Percentiles rank a stretch among this genome's conserved stretches.
These are phyloP conservation scores for Apiospora malaysiana DNA, from an alignment of 2,329 filamentous ascomycete genomes.

Conservation along the genomic window DNA sequence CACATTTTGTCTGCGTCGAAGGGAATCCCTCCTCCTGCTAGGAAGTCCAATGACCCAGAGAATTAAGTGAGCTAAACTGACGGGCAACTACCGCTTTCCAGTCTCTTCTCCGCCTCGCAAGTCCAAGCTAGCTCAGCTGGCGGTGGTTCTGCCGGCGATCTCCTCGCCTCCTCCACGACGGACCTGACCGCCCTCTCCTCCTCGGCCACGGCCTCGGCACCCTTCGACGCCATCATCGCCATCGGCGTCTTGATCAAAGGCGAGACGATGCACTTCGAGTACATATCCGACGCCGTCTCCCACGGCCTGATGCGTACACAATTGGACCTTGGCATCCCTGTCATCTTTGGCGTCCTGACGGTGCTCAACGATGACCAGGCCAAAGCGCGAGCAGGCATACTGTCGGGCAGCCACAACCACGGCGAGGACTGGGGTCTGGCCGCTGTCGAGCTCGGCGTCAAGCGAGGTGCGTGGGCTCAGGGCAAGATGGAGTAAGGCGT, in stretches of 20 bases:
- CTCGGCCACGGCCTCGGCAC: slow-evolving; percentile 52
- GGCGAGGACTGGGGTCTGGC: slow-evolving; percentile 95
- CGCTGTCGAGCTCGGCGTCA: slow-evolving; percentile 91
- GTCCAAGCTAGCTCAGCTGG: slow-evolving; percentile 72
- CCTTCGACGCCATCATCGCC: slow-evolving; percentile 94
- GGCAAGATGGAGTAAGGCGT: slow-evolving; percentile 57
- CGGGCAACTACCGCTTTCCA: slow-evolving; percentile 41
- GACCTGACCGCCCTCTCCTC: slow-evolving; percentile 67
- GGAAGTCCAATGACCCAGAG: too few species aligned
- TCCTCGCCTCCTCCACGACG: slow-evolving; percentile 73
- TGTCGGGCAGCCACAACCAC: slow-evolving; percentile 79
- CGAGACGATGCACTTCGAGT: slow-evolving; percentile 99
- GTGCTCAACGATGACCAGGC: slow-evolving; percentile 90
- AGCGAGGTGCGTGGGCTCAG: slow-evolving; percentile 82
- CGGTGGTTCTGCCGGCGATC: slow-evolving; percentile 70
- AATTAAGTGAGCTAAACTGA: neutral
- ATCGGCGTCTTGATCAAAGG: slow-evolving; percentile 98
- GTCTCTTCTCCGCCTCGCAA: slow-evolving; percentile 84
- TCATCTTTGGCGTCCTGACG: slow-evolving; percentile 92
- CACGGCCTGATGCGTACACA: slow-evolving; percentile 95
- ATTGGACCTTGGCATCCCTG: slow-evolving; percentile 84
- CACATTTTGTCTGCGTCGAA: too few species aligned
- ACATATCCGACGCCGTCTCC: slow-evolving; percentile 90
- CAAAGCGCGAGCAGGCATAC: slow-evolving; percentile 78
- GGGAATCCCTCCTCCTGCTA: too few species aligned